Evolutionary conservation across 1,139 yeast species (phyloP).

Genomic region (Diutina sp.): DNA sequence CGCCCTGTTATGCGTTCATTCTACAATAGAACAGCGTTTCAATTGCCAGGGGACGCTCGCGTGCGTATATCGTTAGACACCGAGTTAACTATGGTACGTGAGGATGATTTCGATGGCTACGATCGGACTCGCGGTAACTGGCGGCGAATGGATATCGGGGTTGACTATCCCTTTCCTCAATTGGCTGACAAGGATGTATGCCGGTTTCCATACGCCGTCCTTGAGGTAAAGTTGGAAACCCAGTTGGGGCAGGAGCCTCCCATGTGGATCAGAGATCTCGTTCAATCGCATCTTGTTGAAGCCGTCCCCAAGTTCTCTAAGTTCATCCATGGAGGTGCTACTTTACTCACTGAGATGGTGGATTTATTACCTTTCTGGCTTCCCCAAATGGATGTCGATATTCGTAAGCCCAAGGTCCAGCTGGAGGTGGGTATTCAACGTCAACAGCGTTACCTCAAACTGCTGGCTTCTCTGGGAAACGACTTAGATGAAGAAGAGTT

Average conservation of each 20-base stretch:
- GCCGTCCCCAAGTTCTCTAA: conserved; percentile 97
- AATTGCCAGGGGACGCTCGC: conserved; percentile 96
- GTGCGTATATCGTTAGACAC: conserved; percentile 96
- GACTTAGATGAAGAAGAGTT: conserved; percentile 35
- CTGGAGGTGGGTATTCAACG: conserved; percentile 47
- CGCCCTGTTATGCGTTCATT: conserved; percentile 94
- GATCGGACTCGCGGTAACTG: conserved; percentile 89
- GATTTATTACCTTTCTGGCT: conserved; percentile 89
- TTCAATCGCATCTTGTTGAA: conserved; percentile 85
- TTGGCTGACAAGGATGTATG: conserved; percentile 75
- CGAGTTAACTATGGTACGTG: conserved; percentile 90
- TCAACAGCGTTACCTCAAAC: conserved; percentile 16
- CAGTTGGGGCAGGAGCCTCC: conserved; percentile 99
- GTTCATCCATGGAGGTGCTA: conserved; percentile 91
- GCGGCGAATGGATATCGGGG: conserved; percentile 98
- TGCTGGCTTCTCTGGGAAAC: conserved; percentile 32
- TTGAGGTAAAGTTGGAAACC: conserved; percentile 93
- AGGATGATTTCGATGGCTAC: conserved; percentile 87
- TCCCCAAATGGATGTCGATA: conserved; percentile 96
- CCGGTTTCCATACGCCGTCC: conserved; percentile 92
- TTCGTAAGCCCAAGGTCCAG: conserved; percentile 72
- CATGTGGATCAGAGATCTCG: conserved; percentile 87
- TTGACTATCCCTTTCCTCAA: conserved; percentile 87
- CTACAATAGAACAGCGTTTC: conserved; percentile 97
- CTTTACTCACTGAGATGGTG: conserved; percentile 71